Evolutionary conservation across 768 basidiomycete species (phyloP), one percentile per base, ranked within the genome.

Genomic region (Dentipellis sp.): DNA sequence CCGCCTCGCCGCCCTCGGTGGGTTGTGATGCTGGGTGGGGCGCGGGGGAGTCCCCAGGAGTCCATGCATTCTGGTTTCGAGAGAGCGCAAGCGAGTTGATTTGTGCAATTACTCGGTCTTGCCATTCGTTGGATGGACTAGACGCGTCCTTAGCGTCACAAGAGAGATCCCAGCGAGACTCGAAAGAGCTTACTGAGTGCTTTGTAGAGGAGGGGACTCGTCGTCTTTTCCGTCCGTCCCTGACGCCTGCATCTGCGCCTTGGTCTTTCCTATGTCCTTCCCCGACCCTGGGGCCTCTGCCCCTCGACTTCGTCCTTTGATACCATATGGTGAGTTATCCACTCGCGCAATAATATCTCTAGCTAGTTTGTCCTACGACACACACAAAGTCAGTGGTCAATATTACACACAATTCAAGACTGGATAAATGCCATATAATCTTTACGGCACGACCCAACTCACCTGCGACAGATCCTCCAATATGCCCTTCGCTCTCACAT

Each of bases 81-180:
- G 56, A 50, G 19, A 54, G 64, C 17, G 68, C 68, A 14, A 63
- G 63, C 23, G 59, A 42, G 52, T 66, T 66, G 53, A 74, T 57
- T 7, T 61, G 66, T 4, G 61, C 63, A 36, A 66, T 70, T 3
- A 91, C 83, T 47, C 74, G 73, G 63, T 88, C 87, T 68, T 91
- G 90, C 89, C 89, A 91, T 69, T 91, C 88, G 59, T 83, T 84
- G 21, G 87, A 86, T 16, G 88, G 88, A 60, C 87, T 90, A 52
- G 16, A 37, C 42, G 56, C 39, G 54, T 40, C 34, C 35, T 3
- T 7, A 7, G 51, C 8, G 46, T 54, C 6, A 16, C n/a, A 45
- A 45, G 55, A 39, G 22, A 47, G 17, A n/a, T 46, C 12, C 55
- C 16, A 40, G 39, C 17, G 50, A 23, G 38, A n/a, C n/a, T 16